Evolutionary conservation across 2,329 filamentous ascomycete species (phyloP).

Genomic region (Curvularia sp.): DNA sequence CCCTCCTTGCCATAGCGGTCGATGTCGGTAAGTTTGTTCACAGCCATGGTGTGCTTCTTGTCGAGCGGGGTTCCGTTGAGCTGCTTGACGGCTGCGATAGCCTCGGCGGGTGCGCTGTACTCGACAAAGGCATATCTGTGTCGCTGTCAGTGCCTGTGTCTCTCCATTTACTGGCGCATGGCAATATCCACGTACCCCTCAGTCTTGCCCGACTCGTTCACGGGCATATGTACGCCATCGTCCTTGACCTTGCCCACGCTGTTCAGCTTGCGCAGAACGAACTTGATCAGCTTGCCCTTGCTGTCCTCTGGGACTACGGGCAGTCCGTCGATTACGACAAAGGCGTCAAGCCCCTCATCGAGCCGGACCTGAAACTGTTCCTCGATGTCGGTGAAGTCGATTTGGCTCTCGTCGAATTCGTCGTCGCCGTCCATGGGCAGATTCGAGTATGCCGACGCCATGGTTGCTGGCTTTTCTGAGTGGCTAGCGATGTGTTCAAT

Average conservation of each 20-base stretch:
- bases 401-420: conserved; percentile 89
- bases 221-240: conserved; percentile 90
- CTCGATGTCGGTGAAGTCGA: conserved; percentile 92
- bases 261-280: conserved; percentile 91
- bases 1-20: conserved; percentile 96
- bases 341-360: conserved; percentile 94
- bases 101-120: conserved; percentile 89
- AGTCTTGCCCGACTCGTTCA: conserved; percentile 85
- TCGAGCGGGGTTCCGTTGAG: conserved; percentile 88
- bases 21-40: conserved; percentile 98
- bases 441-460: conserved; percentile 94
- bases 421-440: conserved; percentile 80
- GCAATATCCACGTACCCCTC: conserved; percentile 69
- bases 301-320: conserved; percentile 88
- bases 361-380: conserved; percentile 96
- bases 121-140: conserved; percentile 94
- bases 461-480: conserved; percentile 58
- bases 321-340: conserved; percentile 94
- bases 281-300: conserved; percentile 94
- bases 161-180: neutral
- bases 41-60: conserved; percentile 92
- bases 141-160: conserved; percentile 25
- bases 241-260: conserved; percentile 83
- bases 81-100: conserved; percentile 84
- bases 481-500: conserved; percentile 26